These are phyloP conservation scores for Favolaschia claudopus DNA, from an alignment of 768 basidiomycete genomes.

Conservation along the genomic window DNA sequence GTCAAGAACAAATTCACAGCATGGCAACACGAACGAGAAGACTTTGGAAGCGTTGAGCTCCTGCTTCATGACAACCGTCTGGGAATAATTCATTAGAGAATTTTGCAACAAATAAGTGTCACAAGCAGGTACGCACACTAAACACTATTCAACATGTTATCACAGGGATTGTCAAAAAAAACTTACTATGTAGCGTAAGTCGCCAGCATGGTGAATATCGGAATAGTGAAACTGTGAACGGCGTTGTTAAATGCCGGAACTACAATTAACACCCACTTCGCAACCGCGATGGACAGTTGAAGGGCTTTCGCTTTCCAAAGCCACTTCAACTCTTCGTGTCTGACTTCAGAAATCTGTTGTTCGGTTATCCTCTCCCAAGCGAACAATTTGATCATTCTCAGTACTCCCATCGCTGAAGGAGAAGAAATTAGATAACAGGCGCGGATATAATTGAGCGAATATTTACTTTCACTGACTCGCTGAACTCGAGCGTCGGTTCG, in stretches of 20 bases:
- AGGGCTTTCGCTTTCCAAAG: constrained; percentile 62
- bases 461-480: constrained; percentile 63
- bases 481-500: constrained; percentile 69
- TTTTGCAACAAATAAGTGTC: neutral
- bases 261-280: constrained; percentile 50
- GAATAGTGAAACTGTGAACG: constrained; percentile 57
- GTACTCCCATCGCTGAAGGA: constrained; percentile 58
- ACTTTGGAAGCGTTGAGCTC: constrained; percentile 51
- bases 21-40: constrained; percentile 34
- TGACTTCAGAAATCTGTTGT: constrained; percentile 57
- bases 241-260: neutral
- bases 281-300: constrained; percentile 50
- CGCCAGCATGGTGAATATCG: constrained; percentile 68
- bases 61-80: constrained; percentile 50
- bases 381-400: constrained; percentile 77
- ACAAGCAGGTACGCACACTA: constrained; percentile 19
- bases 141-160: neutral
- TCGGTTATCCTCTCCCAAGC: constrained; percentile 69
- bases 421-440: constrained; percentile 23
- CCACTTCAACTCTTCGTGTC: constrained; percentile 67
- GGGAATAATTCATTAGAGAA: constrained; percentile 2
- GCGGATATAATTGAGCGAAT: constrained; percentile 25
- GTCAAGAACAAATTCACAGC: neutral
- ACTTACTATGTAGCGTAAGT: constrained; percentile 68
- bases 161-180: neutral